These are phyloP conservation scores for Emergomyces orientalis DNA, from an alignment of 2,329 filamentous ascomycete species.

Conservation along the genomic window DNA sequence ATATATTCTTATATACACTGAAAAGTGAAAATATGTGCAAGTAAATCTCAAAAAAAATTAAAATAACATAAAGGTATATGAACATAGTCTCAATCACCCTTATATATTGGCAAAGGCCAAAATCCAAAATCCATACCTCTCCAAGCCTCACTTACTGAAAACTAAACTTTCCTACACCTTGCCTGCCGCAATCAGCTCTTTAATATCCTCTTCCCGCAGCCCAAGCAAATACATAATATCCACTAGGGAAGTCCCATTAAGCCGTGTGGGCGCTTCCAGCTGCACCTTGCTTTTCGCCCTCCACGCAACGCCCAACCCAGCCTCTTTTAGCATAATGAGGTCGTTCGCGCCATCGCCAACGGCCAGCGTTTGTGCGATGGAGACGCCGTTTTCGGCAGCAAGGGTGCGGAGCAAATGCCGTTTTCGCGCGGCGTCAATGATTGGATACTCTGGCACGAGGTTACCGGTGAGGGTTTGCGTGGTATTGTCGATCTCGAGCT, in stretches of 20 bases:
- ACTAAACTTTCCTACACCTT: background rate
- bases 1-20: background rate
- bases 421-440: conserved; percentile 53
- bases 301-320: conserved; percentile 54
- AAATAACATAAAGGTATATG: background rate
- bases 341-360: conserved; percentile 59
- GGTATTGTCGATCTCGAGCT: conserved; percentile 42
- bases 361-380: conserved; percentile 46
- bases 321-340: conserved; percentile 54
- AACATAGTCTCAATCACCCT: background rate
- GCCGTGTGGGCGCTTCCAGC: conserved; percentile 48
- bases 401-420: conserved; percentile 46
- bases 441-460: conserved; percentile 44
- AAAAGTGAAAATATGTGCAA: background rate
- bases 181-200: conserved; percentile 28
- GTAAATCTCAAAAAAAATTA: background rate
- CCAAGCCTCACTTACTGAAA: background rate
- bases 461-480: conserved; percentile 48
- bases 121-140: background rate
- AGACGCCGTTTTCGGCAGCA: conserved; percentile 46
- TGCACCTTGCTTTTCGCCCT: conserved; percentile 57
- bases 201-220: conserved; percentile 41
- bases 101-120: background rate
- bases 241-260: conserved; percentile 50
- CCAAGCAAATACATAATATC: conserved; percentile 53